phyloP scores from a whole-genome alignment of 2,329 filamentous ascomycete species.

The Trichocomaceae sp. region DNA sequence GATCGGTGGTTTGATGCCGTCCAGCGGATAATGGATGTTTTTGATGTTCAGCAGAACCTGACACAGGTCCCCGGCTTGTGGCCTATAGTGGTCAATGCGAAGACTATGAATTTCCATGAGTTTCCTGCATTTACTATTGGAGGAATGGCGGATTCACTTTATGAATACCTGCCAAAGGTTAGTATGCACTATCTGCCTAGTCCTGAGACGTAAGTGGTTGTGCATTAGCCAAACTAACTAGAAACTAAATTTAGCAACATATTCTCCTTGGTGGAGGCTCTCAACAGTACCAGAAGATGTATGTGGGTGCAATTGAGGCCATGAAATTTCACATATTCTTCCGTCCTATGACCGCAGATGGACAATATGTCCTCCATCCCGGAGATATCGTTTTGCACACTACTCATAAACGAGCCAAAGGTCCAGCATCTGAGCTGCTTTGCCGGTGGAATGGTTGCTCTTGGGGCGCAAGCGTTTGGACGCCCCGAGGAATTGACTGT shows the following conservation, averaged over 20 bases:
- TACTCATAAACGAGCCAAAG: conserved; percentile 32
- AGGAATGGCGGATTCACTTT: conserved; percentile 51
- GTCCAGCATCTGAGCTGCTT: conserved; percentile 50
- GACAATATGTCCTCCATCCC: conserved; percentile 42
- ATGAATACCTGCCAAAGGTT: conserved; percentile 57
- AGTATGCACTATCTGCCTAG: conserved; percentile 31
- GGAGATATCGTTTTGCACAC: conserved; percentile 29
- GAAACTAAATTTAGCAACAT: conserved; percentile 27
- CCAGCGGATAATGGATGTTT: conserved; percentile 28
- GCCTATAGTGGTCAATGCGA: conserved; percentile 30
- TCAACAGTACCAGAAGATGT: conserved; percentile 47
- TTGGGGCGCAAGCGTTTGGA: conserved; percentile 48
- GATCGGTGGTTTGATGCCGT: conserved; percentile 34
- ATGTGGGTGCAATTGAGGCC: conserved; percentile 45
- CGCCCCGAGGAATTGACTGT: conserved; percentile 44
- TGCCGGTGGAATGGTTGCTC: conserved; percentile 49
- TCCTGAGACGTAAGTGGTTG: background rate
- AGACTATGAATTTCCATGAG: conserved; percentile 19
- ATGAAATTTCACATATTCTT: conserved; percentile 43
- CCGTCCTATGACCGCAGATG: conserved; percentile 43
- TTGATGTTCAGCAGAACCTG: conserved; percentile 27
- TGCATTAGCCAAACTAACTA: background rate
- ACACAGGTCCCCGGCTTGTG: conserved; percentile 37
- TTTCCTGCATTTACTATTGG: conserved; percentile 47
- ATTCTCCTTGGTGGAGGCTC: conserved; percentile 35